Conservation (phyloP, 2,329 filamentous ascomycete genomes). For the Madurella fahalii region DNA sequence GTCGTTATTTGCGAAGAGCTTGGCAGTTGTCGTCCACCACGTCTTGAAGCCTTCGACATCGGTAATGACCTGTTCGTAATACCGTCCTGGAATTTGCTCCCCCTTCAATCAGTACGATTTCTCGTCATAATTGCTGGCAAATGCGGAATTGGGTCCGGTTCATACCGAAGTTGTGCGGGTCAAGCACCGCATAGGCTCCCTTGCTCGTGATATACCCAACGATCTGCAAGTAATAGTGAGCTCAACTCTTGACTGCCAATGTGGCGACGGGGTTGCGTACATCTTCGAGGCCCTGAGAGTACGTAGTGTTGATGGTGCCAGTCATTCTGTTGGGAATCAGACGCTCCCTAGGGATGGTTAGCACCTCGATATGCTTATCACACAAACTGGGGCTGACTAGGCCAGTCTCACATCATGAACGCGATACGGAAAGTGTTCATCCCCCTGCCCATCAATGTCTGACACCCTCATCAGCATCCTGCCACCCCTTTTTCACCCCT, state of each 20-base stretch:
- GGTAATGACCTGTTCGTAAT: constrained; percentile 49
- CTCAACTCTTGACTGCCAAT: constrained; percentile 12
- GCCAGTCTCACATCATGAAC: constrained; percentile 46
- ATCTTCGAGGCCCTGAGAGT: constrained; percentile 35
- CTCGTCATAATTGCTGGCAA: constrained; percentile 9
- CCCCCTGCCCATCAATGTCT: constrained; percentile 48
- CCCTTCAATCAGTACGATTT: not conserved
- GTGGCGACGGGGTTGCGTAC: constrained; percentile 13
- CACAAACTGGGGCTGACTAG: not conserved
- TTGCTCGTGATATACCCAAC: constrained; percentile 31
- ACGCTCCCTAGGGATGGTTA: constrained; percentile 44
- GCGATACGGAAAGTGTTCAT: constrained; percentile 56
- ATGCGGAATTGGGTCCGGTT: constrained; percentile 36
- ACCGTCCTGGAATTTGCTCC: constrained; percentile 34
- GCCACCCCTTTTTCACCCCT: not conserved
- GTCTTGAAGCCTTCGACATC: constrained; percentile 48
- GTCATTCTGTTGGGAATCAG: constrained; percentile 47
- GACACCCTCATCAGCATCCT: not conserved
- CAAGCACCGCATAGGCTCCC: constrained; percentile 34
- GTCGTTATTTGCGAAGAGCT: constrained; percentile 47
- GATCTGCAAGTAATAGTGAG: constrained; percentile 29
- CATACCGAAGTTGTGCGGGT: constrained; percentile 60
- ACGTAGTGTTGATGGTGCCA: constrained; percentile 33
- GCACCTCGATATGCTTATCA: constrained; percentile 23
- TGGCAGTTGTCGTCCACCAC: constrained; percentile 54